Base-by-base conservation (phyloP, 2,329 filamentous ascomycete species). In the Penicillium decumbens region DNA sequence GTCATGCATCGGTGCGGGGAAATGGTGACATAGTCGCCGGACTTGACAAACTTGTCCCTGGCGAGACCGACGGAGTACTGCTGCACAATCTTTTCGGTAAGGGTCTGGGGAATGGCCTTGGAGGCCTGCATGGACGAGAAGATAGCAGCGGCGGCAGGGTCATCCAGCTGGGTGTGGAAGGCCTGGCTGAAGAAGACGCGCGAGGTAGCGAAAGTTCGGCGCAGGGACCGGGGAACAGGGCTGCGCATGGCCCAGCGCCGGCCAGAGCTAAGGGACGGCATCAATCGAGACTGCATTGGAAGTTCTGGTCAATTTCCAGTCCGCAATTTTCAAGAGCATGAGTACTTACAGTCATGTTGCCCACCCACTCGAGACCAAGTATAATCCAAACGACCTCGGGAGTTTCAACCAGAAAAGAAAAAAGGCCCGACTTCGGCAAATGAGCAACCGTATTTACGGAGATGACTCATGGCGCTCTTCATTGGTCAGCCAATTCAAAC, bases 11-110 rank as follows among this genome's bases (percentile, higher is more conserved):
- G 78, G 54, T 85, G 78, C 1, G 88, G 88, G 23, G 77, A 74
- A 9, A 95, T 77, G 0, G 81, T 87, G 50, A 96, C 83, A 75
- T 93, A 96, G 77, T 95, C 90, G 64, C 91, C 90, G 4, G 80
- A 77, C 61, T 79, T 80, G 62, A 95, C 87, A 49, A 79, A 75
- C 73, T 95, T 95, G 51, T 83, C 88, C 9, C 81, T 69, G 1
- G 87, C 72, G 1, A 95, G 79, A 8, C 84, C 88, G n/a, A 90
- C 78, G 0, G 89, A 80, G 69, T 95, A 85, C 13, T 79, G 74
- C 68, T 96, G 91, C 0, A 95, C 85, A 51, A 96, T 95, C 77
- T 95, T 95, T 69, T 96, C 91, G 2, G 88, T 93, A 44, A 95
- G 72, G 2, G 88, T 96, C 71, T 95, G 90, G 0, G 88, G 80